These are phyloP conservation scores for Trichothecium sympodiale DNA, from an alignment of 2,329 filamentous ascomycete genomes.

Conservation along the genomic window DNA sequence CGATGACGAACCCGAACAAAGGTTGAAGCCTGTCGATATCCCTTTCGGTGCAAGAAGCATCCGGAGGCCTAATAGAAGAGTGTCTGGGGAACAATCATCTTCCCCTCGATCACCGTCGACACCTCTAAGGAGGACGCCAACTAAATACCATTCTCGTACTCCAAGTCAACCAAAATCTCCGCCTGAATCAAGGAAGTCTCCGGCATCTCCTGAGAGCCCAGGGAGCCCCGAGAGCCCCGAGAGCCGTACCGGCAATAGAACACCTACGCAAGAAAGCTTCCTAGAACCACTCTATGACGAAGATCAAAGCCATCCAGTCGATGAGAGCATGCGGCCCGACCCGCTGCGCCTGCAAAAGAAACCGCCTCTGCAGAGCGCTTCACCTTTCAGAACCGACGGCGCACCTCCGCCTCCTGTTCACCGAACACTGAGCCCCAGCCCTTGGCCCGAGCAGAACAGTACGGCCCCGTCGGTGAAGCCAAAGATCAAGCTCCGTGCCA, in stretches of 20 bases:
- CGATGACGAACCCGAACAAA: slow-evolving; percentile 15
- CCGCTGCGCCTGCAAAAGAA: slow-evolving; percentile 21
- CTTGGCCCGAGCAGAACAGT: slow-evolving; percentile 21
- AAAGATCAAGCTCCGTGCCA: slow-evolving; percentile 32
- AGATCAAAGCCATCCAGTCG: slow-evolving; percentile 16
- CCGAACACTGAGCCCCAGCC: slow-evolving; percentile 26
- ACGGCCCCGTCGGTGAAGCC: slow-evolving; percentile 19
- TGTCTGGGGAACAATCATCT: slow-evolving; percentile 6
- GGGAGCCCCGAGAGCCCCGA: slow-evolving; percentile 4
- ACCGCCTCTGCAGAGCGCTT: slow-evolving; percentile 18
- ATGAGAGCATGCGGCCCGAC: slow-evolving; percentile 27
- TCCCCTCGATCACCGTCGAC: slow-evolving; percentile 19
- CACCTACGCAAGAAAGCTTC: slow-evolving; percentile 23
- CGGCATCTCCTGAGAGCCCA: neutral
- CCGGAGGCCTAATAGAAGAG: slow-evolving; percentile 9
- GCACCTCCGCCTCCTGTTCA: slow-evolving; percentile 45
- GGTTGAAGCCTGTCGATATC: slow-evolving; percentile 13
- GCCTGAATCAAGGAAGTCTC: slow-evolving; percentile 1
- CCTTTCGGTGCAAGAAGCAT: slow-evolving; percentile 18
- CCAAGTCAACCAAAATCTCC: slow-evolving; percentile 12
- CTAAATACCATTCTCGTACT: slow-evolving; percentile 14
- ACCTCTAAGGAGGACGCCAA: slow-evolving; percentile 16
- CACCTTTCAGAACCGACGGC: slow-evolving; percentile 34
- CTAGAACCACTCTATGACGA: slow-evolving; percentile 8
- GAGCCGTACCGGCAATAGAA: slow-evolving; percentile 17